These are phyloP conservation scores for Eimeria praecox DNA, from an alignment of 169 alveolate species.

Conservation along the genomic window DNA sequence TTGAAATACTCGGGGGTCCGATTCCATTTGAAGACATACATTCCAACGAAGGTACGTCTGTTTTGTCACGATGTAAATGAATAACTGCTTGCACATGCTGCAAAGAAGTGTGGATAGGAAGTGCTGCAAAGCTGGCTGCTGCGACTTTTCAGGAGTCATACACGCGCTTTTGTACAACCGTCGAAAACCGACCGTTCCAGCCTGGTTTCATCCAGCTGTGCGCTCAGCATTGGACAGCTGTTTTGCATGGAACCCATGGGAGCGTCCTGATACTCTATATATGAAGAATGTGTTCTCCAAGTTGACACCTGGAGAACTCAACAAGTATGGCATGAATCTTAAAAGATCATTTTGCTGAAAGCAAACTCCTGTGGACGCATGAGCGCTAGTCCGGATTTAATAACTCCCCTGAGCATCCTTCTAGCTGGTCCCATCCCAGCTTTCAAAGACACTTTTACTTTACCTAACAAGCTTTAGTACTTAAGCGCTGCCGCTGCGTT, in stretches of 20 bases:
- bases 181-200: constrained; percentile 78
- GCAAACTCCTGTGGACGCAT: neutral
- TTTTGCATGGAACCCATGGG: constrained; percentile 68
- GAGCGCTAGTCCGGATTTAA: neutral
- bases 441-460: neutral
- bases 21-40: constrained; percentile 89
- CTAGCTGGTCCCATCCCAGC: neutral
- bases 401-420: neutral
- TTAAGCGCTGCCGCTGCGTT: neutral
- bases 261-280: constrained; percentile 62
- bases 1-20: constrained; percentile 90
- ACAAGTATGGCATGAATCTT: constrained; percentile 73
- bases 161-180: constrained; percentile 75
- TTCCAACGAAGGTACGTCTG: constrained; percentile 84
- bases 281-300: constrained; percentile 48
- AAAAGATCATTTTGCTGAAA: constrained; percentile 37
- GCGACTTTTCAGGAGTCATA: constrained; percentile 74
- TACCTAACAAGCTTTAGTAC: neutral
- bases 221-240: constrained; percentile 58
- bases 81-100: neutral
- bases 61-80: neutral
- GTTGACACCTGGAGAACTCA: constrained; percentile 57
- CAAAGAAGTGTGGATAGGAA: neutral
- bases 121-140: neutral
- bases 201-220: constrained; percentile 77